Evolutionary conservation across 257 asterid species (phyloP).

Genomic region (Solanum etuberosum): DNA sequence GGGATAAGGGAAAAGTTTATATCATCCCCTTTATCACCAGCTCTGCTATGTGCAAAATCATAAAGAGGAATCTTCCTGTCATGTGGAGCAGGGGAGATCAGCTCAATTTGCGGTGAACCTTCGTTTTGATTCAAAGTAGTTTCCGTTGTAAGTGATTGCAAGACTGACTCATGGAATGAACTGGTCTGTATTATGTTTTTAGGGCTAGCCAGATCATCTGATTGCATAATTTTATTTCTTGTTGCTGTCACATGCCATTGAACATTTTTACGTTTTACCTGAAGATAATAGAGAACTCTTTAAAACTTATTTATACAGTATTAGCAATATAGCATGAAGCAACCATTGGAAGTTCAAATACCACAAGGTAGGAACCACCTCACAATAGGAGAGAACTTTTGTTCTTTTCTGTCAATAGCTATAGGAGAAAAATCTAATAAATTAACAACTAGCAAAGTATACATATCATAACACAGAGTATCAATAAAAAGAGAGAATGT

Average conservation of each 20-base stretch:
- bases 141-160: slow-evolving; percentile 14
- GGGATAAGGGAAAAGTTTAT: slow-evolving; percentile 82
- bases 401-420: not conserved
- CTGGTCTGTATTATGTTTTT: slow-evolving; percentile 4
- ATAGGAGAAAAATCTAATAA: not conserved
- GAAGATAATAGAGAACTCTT: not conserved
- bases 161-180: slow-evolving; percentile 9
- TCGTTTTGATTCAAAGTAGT: not conserved
- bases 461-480: not conserved
- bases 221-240: slow-evolving; percentile 19
- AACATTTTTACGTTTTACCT: slow-evolving; percentile 66
- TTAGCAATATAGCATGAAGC: not conserved
- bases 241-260: slow-evolving; percentile 51
- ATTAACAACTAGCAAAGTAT: not conserved
- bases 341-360: not conserved
- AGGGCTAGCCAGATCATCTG: slow-evolving; percentile 12
- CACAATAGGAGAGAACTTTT: not conserved
- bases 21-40: slow-evolving; percentile 92
- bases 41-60: slow-evolving; percentile 72
- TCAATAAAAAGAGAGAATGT: not conserved
- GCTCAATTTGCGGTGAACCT: slow-evolving; percentile 8
- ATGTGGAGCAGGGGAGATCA: slow-evolving; percentile 39
- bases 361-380: not conserved
- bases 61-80: slow-evolving; percentile 52
- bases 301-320: not conserved